These are phyloP conservation scores for Neonectria sp. DNA, from an alignment of 2,329 filamentous ascomycete species.

Conservation along the genomic window DNA sequence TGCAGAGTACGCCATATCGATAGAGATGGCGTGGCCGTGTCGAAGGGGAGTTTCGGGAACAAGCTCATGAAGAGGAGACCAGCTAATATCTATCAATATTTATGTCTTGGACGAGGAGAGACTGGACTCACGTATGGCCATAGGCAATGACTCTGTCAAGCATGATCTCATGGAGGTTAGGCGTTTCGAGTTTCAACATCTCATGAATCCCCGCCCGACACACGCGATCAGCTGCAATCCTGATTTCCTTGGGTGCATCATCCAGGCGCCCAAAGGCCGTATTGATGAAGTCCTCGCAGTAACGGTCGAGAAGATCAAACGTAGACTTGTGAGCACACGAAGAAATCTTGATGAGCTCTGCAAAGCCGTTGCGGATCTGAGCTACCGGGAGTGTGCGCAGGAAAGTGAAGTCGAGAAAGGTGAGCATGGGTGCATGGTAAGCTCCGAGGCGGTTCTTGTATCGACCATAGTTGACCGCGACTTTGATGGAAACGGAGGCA, in stretches of 20 bases:
- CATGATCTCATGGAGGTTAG: conserved; percentile 81
- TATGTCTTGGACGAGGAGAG: neutral
- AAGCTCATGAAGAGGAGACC: conserved; percentile 81
- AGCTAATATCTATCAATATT: conserved; percentile 56
- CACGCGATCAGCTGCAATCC: conserved; percentile 75
- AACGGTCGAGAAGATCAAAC: conserved; percentile 77
- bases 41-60: conserved; percentile 77
- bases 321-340: conserved; percentile 77
- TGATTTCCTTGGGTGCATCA: conserved; percentile 68
- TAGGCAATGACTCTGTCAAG: conserved; percentile 82
- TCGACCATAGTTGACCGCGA: conserved; percentile 83
- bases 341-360: conserved; percentile 83
- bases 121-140: conserved; percentile 72
- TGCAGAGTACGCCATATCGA: conserved; percentile 83
- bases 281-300: conserved; percentile 77
- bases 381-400: conserved; percentile 76
- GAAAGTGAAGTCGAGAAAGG: conserved; percentile 82
- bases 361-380: conserved; percentile 81
- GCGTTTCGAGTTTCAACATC: conserved; percentile 82
- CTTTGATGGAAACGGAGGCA: conserved; percentile 82
- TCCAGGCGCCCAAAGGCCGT: conserved; percentile 76
- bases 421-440: conserved; percentile 80
- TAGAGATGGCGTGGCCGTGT: conserved; percentile 81
- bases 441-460: conserved; percentile 83
- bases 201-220: conserved; percentile 79